phyloP scores from a whole-genome alignment of 805 yeast genomes.

The Wickerhamiella qilinensis region DNA sequence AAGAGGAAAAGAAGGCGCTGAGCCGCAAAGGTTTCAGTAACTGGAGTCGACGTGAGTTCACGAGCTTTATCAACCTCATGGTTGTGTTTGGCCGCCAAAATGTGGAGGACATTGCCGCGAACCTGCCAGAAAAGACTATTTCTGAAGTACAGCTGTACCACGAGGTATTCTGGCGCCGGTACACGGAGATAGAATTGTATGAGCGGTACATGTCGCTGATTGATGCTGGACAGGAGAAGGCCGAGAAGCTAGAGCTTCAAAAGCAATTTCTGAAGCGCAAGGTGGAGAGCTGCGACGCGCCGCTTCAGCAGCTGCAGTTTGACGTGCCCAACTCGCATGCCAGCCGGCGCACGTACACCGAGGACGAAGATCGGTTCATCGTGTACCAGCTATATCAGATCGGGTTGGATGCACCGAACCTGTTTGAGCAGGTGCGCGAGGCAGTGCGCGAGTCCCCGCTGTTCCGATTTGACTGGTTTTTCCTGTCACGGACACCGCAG shows the following conservation, averaged over 20 bases:
- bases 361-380: conserved; percentile 82
- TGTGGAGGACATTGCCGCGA: conserved; percentile 51
- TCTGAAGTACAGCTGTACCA: conserved; percentile 73
- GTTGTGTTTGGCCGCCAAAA: conserved; percentile 74
- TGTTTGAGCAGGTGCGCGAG: conserved; percentile 64
- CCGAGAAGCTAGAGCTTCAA: conserved; percentile 46
- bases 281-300: conserved; percentile 51
- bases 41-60: conserved; percentile 83
- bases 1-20: conserved; percentile 44
- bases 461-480: conserved; percentile 76
- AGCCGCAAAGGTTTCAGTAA: conserved; percentile 54
- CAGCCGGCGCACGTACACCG: conserved; percentile 50
- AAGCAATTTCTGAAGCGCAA: conserved; percentile 68
- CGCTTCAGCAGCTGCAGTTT: conserved; percentile 61
- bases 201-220: conserved; percentile 70
- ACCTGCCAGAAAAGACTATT: conserved; percentile 63
- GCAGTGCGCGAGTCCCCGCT: conserved; percentile 58
- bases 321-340: conserved; percentile 58
- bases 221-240: conserved; percentile 78
- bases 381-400: conserved; percentile 61
- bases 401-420: conserved; percentile 66
- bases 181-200: conserved; percentile 70
- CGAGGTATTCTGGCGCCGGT: conserved; percentile 64
- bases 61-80: conserved; percentile 55
- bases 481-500: conserved; percentile 58